phyloP scores from a whole-genome alignment of 2,329 filamentous ascomycete species.

The Colletotrichum costaricense region DNA sequence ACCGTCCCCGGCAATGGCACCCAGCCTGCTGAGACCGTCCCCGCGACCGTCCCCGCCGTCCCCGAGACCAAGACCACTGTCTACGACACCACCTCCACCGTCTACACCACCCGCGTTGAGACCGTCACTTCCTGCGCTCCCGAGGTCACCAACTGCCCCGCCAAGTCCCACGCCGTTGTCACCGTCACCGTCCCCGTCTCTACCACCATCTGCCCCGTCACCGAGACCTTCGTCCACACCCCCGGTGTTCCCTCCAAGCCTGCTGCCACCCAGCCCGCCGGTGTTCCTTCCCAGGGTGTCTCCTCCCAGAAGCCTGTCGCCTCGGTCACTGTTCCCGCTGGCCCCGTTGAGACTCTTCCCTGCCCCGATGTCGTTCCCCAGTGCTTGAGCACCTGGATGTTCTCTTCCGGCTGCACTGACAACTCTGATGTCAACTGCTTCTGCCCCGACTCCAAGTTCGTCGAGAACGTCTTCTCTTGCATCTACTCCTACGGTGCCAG shows the following conservation, averaged over 20 bases:
- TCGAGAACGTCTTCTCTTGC: constrained; percentile 83
- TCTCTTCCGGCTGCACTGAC: constrained; percentile 75
- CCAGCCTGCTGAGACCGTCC: constrained; percentile 27
- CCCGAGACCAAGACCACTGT: constrained; percentile 41
- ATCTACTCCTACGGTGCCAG: constrained; percentile 80
- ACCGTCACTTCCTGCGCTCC: constrained; percentile 63
- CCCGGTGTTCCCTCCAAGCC: constrained; percentile 39
- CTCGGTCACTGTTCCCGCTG: constrained; percentile 40
- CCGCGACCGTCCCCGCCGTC: constrained; percentile 36
- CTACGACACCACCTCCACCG: constrained; percentile 59
- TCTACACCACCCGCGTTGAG: constrained; percentile 60
- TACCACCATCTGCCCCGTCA: constrained; percentile 72
- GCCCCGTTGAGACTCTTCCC: constrained; percentile 57
- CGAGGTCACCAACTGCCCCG: constrained; percentile 63
- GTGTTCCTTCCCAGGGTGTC: constrained; percentile 29
- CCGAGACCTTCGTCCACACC: constrained; percentile 61
- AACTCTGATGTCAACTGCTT: constrained; percentile 89
- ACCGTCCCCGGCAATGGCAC: constrained; percentile 19
- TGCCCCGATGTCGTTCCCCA: constrained; percentile 82
- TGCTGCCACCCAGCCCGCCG: neutral
- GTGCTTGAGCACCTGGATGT: constrained; percentile 93
- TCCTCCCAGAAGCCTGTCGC: constrained; percentile 37
- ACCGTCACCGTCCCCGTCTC: constrained; percentile 67
- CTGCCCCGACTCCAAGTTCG: constrained; percentile 84
- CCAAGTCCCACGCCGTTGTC: constrained; percentile 51